Percentiles rank a stretch among this genome's conserved stretches.
phyloP scores from a whole-genome alignment of 176 grass and related monocot genomes.

The Elymus sibiricus region DNA sequence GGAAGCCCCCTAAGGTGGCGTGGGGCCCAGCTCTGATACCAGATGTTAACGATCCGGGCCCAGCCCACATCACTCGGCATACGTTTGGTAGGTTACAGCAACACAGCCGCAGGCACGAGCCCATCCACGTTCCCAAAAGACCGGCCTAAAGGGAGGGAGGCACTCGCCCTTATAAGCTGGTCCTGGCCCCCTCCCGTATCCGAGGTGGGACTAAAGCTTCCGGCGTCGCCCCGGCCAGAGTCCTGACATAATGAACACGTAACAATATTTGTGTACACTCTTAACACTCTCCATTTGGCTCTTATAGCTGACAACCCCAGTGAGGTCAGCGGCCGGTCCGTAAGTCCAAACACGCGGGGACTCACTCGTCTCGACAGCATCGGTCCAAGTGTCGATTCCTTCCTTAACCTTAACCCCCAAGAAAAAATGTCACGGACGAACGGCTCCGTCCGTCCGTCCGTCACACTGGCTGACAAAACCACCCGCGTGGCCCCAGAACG shows the following conservation, averaged over 20 bases:
- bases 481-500: not conserved
- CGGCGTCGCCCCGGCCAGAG: too few species aligned
- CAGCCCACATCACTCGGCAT: too few species aligned
- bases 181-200: too few species aligned
- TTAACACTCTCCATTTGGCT: not conserved
- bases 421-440: not conserved
- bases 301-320: not conserved
- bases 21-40: too few species aligned
- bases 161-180: too few species aligned
- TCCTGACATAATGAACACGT: not conserved
- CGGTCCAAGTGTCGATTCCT: not conserved
- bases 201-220: too few species aligned
- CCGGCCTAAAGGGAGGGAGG: too few species aligned
- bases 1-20: too few species aligned
- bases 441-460: not conserved
- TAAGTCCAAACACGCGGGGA: not conserved
- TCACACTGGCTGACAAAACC: not conserved
- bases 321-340: not conserved
- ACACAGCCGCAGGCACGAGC: too few species aligned
- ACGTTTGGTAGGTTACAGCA: too few species aligned
- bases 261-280: not conserved
- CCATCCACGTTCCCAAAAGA: too few species aligned
- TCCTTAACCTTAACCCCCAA: not conserved
- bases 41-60: too few species aligned
- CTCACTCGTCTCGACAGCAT: not conserved